phyloP scores from a whole-genome alignment of 1,139 yeast genomes.

The Hyphopichia pseudoburtonii region DNA sequence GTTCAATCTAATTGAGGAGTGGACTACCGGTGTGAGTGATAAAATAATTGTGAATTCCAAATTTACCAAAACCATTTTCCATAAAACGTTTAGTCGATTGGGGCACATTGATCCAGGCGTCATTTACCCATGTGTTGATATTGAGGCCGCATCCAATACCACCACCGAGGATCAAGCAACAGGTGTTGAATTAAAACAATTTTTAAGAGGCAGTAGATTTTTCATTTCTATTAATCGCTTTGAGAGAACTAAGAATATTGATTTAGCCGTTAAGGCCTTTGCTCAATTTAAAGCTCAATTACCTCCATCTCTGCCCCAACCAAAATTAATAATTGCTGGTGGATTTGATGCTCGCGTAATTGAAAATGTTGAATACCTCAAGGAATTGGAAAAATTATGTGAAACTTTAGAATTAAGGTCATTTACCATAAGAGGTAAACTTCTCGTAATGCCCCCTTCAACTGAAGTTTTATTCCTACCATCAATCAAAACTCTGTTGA shows the following conservation, averaged over 20 bases:
- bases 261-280: conserved; percentile 70
- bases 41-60: conserved; percentile 81
- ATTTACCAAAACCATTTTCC: conserved; percentile 73
- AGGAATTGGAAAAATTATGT: conserved; percentile 56
- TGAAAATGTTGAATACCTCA: conserved; percentile 75
- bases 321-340: conserved; percentile 75
- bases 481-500: conserved; percentile 66
- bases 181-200: conserved; percentile 30
- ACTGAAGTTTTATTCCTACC: conserved; percentile 74
- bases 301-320: conserved; percentile 11
- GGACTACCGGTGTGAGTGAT: conserved; percentile 78
- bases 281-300: conserved; percentile 31
- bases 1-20: conserved; percentile 78
- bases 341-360: conserved; percentile 79
- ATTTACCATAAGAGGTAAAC: conserved; percentile 50
- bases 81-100: conserved; percentile 57
- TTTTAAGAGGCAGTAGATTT: conserved; percentile 36
- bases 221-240: conserved; percentile 83
- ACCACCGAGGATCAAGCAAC: conserved; percentile 17
- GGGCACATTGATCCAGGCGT: conserved; percentile 57
- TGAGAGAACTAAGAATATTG: conserved; percentile 82
- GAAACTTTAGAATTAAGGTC: conserved; percentile 43
- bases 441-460: conserved; percentile 32
- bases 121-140: conserved; percentile 85
- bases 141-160: conserved; percentile 12